Evolutionary conservation across 2,329 filamentous ascomycete species (phyloP), one percentile per base, ranked within the genome.

Genomic region (Herpotrichia juniperi): DNA sequence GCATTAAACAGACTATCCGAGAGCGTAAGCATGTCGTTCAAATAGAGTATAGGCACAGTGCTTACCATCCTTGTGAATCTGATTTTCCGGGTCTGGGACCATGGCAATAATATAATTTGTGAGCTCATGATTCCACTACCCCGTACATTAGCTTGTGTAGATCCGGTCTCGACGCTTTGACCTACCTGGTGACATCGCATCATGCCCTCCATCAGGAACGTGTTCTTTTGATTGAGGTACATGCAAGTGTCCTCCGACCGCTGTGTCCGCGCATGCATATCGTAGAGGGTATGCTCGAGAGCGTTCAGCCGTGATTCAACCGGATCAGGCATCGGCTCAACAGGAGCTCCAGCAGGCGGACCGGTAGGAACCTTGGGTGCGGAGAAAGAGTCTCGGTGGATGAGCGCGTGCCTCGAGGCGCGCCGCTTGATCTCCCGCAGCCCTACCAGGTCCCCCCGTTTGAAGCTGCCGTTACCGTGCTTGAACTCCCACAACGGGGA

Each of bases 401-500:
- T 96, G 49, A 97, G 81, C 21, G 93, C 89, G 76, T 97, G 94
- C 56, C 94, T 84, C 30, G 93, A 97, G 16, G 94, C 93, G 54
- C 94, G 86, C 56, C 94, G 88, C 76, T 97, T 97, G 75, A 99
- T 99, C 70, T 99, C 94, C 37, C 94, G 85, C 55, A 99, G 78
- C 7, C 93, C 92, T 45, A 93, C 87, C 21, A 99, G 79, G 72
- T 99, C 93, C 31, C 94, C 94, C 59, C 93, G 87, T 76, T 96
- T 97, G 79, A 99, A 99, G 72, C 90, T 97, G 47, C 93, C 93
- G 67, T 93, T 96, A 47, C 94, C 94, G 69, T 99, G 94, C 75
- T 97, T 97, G 75, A 99, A 99, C 72, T 99, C 94, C 94, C 94
- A 99, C 25, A 99, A 79, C 0, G 93, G 92, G 17, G 92, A 92